Conservation (phyloP, 129 eudicot genomes). For the Flaveria bidentis region DNA sequence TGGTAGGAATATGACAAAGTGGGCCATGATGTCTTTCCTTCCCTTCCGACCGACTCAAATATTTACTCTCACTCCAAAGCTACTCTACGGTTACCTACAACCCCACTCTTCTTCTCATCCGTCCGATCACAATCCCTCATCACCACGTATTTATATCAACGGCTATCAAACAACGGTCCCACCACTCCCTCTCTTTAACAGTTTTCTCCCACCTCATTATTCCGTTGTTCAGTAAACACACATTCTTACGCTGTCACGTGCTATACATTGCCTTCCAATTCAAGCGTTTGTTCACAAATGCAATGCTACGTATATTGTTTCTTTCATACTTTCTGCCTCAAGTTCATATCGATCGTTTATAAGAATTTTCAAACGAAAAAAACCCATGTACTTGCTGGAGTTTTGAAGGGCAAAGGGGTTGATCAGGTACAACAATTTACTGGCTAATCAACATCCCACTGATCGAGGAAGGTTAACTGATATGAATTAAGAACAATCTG, state of each 20-base stretch:
- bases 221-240: background rate
- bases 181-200: too few species aligned
- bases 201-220: too few species aligned
- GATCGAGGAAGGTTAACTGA: background rate
- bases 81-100: background rate
- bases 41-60: conserved; percentile 4
- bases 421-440: background rate
- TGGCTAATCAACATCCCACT: background rate
- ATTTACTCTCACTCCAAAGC: conserved; percentile 39
- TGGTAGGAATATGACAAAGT: background rate
- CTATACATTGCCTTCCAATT: background rate
- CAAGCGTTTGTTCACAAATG: conserved; percentile 6
- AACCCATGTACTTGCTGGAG: background rate
- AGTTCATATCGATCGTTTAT: too few species aligned
- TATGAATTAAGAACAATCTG: background rate
- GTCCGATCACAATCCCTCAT: background rate
- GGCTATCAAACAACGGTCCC: background rate
- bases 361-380: background rate
- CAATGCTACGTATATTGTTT: background rate
- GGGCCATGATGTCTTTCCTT: background rate
- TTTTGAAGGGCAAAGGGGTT: background rate
- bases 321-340: background rate
- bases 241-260: background rate
- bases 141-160: conserved; percentile 1
- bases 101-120: background rate